Conservation (phyloP, 768 basidiomycete genomes). For the Suillus lakei region DNA sequence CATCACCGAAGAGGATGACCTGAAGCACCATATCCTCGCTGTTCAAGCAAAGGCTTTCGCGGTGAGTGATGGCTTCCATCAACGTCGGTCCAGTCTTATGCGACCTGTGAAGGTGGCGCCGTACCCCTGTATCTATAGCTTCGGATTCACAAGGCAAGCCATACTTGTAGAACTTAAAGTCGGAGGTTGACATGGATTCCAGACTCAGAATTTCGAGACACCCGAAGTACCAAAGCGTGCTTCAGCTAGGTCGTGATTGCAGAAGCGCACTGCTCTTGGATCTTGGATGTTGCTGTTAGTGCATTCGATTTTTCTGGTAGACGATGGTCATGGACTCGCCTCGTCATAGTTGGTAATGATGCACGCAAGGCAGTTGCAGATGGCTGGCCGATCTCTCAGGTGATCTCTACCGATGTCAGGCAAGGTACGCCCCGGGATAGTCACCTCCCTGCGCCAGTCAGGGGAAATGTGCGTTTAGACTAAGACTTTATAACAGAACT, state of each 20-base stretch:
- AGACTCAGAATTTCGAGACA: slow-evolving; percentile 26
- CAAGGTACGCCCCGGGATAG: slow-evolving; percentile 30
- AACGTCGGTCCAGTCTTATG: not conserved
- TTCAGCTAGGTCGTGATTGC: slow-evolving; percentile 42
- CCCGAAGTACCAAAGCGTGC: slow-evolving; percentile 29
- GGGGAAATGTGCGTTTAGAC: too few relatives aligned
- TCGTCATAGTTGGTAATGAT: slow-evolving; percentile 45
- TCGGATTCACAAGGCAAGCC: slow-evolving; percentile 23
- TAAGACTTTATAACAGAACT: slow-evolving; percentile 43
- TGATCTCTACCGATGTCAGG: slow-evolving; percentile 44
- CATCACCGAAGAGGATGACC: slow-evolving; percentile 32
- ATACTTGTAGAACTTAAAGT: not conserved
- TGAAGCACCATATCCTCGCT: slow-evolving; percentile 37
- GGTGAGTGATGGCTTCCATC: slow-evolving; percentile 20
- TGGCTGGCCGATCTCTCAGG: slow-evolving; percentile 43
- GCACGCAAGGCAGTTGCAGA: slow-evolving; percentile 44
- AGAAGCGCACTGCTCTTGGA: slow-evolving; percentile 46
- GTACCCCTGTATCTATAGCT: slow-evolving; percentile 28
- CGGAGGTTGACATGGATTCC: not conserved
- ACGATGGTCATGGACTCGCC: not conserved
- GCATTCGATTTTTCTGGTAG: not conserved
- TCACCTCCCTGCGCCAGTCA: too few relatives aligned
- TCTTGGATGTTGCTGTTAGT: slow-evolving; percentile 49
- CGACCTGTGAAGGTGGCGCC: slow-evolving; percentile 20
- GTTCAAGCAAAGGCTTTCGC: slow-evolving; percentile 40